A percentile compares a stretch with the other conserved stretches of the same genome.
These are phyloP conservation scores for Beauveria pseudobassiana DNA, from an alignment of 2,329 filamentous ascomycete genomes.

Conservation along the genomic window DNA sequence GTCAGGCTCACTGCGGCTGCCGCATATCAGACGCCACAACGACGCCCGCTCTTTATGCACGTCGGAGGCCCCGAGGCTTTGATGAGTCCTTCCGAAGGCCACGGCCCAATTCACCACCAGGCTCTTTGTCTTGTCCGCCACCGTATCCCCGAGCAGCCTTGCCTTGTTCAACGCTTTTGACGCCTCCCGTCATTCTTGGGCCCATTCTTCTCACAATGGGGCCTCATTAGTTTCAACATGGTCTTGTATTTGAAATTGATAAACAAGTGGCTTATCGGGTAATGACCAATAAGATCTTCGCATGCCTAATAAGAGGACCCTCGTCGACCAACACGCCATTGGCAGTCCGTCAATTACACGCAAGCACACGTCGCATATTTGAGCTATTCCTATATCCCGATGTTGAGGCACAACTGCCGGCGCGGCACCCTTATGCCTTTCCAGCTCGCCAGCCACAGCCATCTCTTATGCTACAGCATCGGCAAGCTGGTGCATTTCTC, in stretches of 20 bases:
- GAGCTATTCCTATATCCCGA: neutral
- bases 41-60: conserved; percentile 4
- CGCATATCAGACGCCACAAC: conserved; percentile 4
- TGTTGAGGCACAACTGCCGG: neutral
- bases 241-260: neutral
- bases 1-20: neutral
- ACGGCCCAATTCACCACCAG: neutral
- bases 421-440: neutral
- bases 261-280: neutral
- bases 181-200: neutral
- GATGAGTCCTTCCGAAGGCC: neutral
- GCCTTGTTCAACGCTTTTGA: neutral
- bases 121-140: neutral
- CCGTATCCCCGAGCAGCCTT: neutral
- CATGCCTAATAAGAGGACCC: no score
- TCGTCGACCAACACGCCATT: no score
- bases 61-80: neutral
- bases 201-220: neutral
- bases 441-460: neutral
- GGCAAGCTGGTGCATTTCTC: neutral
- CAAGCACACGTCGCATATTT: neutral
- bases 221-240: neutral
- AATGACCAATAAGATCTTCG: neutral
- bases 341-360: no score
- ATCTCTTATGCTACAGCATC: neutral